Evolutionary conservation across 2,329 filamentous ascomycete species (phyloP).

Genomic region (Fusarium sp.): DNA sequence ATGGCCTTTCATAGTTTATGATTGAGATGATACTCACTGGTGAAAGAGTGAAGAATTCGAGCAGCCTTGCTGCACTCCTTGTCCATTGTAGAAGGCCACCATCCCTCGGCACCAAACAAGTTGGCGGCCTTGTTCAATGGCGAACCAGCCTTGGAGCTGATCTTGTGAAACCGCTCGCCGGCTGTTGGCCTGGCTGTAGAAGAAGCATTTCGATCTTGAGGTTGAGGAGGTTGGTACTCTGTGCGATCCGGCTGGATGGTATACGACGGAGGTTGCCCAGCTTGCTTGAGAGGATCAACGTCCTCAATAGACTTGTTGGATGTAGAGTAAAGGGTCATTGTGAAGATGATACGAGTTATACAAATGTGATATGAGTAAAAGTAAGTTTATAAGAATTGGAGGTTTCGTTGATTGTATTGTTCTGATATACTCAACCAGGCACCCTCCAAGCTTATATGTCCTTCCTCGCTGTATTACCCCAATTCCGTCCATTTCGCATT

Average conservation of each 20-base stretch:
- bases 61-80: constrained; percentile 81
- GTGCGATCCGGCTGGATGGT: constrained; percentile 12
- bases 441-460: constrained; percentile 31
- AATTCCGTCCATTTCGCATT: constrained; percentile 12
- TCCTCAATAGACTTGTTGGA: constrained; percentile 30
- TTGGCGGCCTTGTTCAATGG: constrained; percentile 76
- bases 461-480: neutral
- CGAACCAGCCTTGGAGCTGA: constrained; percentile 71
- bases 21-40: constrained; percentile 54
- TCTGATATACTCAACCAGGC: neutral
- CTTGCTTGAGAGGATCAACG: constrained; percentile 37
- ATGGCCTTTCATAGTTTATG: neutral
- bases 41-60: constrained; percentile 78
- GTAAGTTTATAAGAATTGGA: neutral
- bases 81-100: constrained; percentile 79
- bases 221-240: constrained; percentile 12
- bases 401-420: neutral
- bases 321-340: constrained; percentile 28
- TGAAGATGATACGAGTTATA: neutral
- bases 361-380: neutral
- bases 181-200: constrained; percentile 46
- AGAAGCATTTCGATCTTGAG: neutral
- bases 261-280: constrained; percentile 36
- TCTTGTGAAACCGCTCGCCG: constrained; percentile 71
- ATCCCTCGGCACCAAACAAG: constrained; percentile 75